Conservation (phyloP, 441 rosid species). For the Euphorbia corollata region DNA sequence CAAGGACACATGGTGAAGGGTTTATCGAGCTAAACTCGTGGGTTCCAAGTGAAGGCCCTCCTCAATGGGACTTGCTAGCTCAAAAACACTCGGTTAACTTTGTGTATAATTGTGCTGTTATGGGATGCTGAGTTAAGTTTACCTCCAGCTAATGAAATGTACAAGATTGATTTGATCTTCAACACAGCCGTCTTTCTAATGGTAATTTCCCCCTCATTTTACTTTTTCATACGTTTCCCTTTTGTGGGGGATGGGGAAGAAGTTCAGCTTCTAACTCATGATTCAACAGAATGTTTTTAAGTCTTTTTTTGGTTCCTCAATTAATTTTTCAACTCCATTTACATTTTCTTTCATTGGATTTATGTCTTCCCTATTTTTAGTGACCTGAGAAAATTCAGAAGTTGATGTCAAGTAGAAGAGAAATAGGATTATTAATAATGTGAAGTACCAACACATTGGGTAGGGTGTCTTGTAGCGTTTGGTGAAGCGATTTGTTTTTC, state of each 20-base stretch:
- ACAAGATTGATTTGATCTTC: conserved; percentile 41
- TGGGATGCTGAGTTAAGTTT: conserved; percentile 66
- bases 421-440: conserved; percentile 51
- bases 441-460: conserved; percentile 43
- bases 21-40: conserved; percentile 80
- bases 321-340: conserved; percentile 20
- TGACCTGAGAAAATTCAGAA: conserved; percentile 33
- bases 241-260: conserved; percentile 37
- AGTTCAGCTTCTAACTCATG: conserved; percentile 45
- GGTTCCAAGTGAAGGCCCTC: conserved; percentile 76
- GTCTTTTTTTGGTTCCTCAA: conserved; percentile 23
- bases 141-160: conserved; percentile 29
- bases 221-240: conserved; percentile 30
- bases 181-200: conserved; percentile 39
- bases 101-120: conserved; percentile 96
- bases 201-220: conserved; percentile 42
- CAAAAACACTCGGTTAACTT: conserved; percentile 69
- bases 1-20: conserved; percentile 61
- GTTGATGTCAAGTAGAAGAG: conserved; percentile 41
- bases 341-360: conserved; percentile 39
- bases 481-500: conserved; percentile 22
- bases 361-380: conserved; percentile 44
- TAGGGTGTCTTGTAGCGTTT: conserved; percentile 36
- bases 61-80: conserved; percentile 69
- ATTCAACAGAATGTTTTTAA: conserved; percentile 44